Evolutionary conservation across 1,139 yeast species (phyloP), one percentile per base, ranked within the genome.

Genomic region (Eremothecium gossypii): DNA sequence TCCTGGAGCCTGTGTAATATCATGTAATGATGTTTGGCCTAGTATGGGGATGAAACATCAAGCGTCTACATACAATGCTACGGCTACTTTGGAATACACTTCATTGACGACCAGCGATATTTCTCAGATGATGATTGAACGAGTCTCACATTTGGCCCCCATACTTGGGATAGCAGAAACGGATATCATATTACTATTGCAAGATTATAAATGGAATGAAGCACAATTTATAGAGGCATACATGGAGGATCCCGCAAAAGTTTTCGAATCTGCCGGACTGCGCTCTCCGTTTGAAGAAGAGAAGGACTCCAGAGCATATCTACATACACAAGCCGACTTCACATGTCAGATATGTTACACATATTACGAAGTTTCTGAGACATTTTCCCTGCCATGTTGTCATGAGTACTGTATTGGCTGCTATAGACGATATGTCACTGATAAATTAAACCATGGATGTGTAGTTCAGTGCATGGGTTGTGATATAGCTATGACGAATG

Each of bases 321-420:
- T 42, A 14, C 37, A 37, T 8, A 60, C 68, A 30, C 50, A 49
- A 0, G 10, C 27, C 6, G 7, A 20, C 11, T 79, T 71, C 49
- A 51, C 61, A 26, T 87, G 96, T 55, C 55, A 63, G 10, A 79
- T 87, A 12, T 87, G 96, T 61, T 84, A 89, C 60, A 83, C 80
- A 13, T n/a, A 31, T 10, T 33, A 32, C 34, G 71, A 69, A 1
- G 66, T 65, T 30, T 52, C 55, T 0, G 54, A 58, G 5, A 61
- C 76, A 1, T 85, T 79, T 55, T 64, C 73, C 2, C 60, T 85
- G 23, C 69, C 70, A 26, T 91, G 97, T 60, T 71, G 70, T 7
- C 96, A 89, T 60, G 68, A 66, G 41, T 83, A 69, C 51, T 91
- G 97, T 57, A 49, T 68, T 1, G 66, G 64, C 14, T 91, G 97